phyloP scores from a whole-genome alignment of 225 moss, liverwort and hornwort species.

The Straminergon stramineum region DNA sequence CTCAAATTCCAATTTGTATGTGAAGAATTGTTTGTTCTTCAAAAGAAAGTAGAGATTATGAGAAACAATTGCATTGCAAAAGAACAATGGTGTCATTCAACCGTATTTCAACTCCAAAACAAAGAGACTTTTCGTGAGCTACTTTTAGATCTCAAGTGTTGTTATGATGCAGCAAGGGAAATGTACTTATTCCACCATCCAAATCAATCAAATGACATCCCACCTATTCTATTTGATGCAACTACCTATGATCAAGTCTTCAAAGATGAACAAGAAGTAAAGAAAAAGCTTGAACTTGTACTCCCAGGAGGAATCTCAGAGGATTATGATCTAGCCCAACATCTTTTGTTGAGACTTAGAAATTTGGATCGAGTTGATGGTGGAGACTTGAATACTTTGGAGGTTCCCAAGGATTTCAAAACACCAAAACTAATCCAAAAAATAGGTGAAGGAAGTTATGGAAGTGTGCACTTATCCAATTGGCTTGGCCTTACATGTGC shows the following conservation, averaged over 20 bases:
- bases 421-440: neutral
- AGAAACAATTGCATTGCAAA: neutral
- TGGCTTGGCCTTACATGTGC: neutral
- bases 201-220: accelerated
- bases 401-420: neutral
- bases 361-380: neutral
- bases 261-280: neutral
- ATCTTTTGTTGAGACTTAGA: neutral
- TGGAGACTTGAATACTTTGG: neutral
- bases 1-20: neutral
- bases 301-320: accelerated
- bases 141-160: neutral
- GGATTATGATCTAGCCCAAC: neutral
- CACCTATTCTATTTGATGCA: neutral
- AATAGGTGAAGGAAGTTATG: neutral
- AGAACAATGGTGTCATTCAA: neutral
- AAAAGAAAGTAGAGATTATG: neutral
- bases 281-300: neutral
- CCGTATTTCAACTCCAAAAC: neutral
- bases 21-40: neutral
- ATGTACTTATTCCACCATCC: neutral
- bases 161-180: neutral
- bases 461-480: neutral
- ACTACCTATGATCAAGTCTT: neutral
- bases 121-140: neutral